Base-by-base conservation (phyloP, 2,329 filamentous ascomycete genomes). In the Fusarium chlamydosporum region DNA sequence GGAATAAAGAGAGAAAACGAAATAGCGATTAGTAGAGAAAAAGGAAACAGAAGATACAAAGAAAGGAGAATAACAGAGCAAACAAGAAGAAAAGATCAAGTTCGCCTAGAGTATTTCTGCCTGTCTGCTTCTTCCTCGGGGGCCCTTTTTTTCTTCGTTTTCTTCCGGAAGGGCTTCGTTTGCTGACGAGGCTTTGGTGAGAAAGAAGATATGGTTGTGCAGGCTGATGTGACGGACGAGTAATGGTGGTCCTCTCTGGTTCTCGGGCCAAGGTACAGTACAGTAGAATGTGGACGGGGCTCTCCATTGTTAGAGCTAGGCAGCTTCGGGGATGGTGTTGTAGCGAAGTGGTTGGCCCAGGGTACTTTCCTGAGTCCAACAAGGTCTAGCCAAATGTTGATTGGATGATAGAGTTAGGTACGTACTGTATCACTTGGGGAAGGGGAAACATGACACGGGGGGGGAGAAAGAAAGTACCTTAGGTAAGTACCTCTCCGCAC, bases 141-240 rank as follows among this genome's bases (percentile, higher is more conserved):
- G 26, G 34, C 50, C 61, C 42, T 57, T 43, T 29, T 40, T 40
- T 31, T 26, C 29, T 23, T 27, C 23, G 27, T 29, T 18, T 45
- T 18, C 16, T 50, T 40, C 12, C 40, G 23, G 26, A 54, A 60
- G 59, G 43, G 40, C 26, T 64, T 55, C 41, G 50, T 54, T 37
- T 70, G 67, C 67, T 70, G 67, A 70, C 67, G 67, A 70, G 67
- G 67, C 67, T 70, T 68, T 70, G 67, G 67, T 68, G 67, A 70
- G 67, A 64, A 50, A 54, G 41, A 64, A 70, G 67, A 68, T 70
- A 50, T 70, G 61, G 67, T 51, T 29, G 47, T 69, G 66, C 62
- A 69, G 67, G 66, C 67, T 69, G 67, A 70, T 70, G 67, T 70
- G 67, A 70, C 62, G 62, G 66, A 70, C 67, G 67, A 70, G 67